Evolutionary conservation across 768 basidiomycete genomes (phyloP).

Genomic region (Trametes cubensis): DNA sequence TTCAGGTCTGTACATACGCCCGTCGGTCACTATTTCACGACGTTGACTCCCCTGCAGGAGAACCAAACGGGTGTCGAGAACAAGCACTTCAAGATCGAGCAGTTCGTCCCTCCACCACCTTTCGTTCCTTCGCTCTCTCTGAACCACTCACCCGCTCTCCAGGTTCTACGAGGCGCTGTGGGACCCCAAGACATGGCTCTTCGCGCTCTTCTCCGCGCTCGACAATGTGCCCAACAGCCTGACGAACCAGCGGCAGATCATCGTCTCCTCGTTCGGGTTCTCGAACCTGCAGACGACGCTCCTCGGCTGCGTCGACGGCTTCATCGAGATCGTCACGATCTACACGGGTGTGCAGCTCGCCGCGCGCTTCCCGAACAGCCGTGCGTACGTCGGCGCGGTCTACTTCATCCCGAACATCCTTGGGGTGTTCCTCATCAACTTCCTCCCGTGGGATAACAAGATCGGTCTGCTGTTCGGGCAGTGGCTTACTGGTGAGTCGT

Average conservation of each 20-base stretch:
- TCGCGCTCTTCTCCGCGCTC: conserved; percentile 66
- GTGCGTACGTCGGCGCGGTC: conserved; percentile 63
- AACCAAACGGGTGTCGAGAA: conserved; percentile 86
- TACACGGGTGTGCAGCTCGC: conserved; percentile 64
- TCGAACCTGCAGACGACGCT: conserved; percentile 66
- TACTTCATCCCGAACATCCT: conserved; percentile 69
- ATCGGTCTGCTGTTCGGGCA: conserved; percentile 63
- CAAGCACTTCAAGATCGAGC: conserved; percentile 78
- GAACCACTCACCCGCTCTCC: background rate
- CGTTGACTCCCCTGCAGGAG: conserved; percentile 39
- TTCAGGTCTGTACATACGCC: conserved; percentile 48
- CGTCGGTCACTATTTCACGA: no score
- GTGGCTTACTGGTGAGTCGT: conserved; percentile 52
- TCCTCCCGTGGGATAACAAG: conserved; percentile 66
- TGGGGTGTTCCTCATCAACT: conserved; percentile 62
- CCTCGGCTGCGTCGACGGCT: conserved; percentile 65
- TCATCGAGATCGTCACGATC: conserved; percentile 70
- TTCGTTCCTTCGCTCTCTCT: no score
- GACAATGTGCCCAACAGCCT: conserved; percentile 67
- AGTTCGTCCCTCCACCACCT: conserved; percentile 48
- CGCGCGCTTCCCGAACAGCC: conserved; percentile 55
- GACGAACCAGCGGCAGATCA: conserved; percentile 66
- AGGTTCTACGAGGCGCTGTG: conserved; percentile 70
- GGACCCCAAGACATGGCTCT: conserved; percentile 78
- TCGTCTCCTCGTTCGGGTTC: conserved; percentile 70